Evolutionary conservation across 2,329 filamentous ascomycete species (phyloP).

Genomic region (Neodidymelliopsis sp.): DNA sequence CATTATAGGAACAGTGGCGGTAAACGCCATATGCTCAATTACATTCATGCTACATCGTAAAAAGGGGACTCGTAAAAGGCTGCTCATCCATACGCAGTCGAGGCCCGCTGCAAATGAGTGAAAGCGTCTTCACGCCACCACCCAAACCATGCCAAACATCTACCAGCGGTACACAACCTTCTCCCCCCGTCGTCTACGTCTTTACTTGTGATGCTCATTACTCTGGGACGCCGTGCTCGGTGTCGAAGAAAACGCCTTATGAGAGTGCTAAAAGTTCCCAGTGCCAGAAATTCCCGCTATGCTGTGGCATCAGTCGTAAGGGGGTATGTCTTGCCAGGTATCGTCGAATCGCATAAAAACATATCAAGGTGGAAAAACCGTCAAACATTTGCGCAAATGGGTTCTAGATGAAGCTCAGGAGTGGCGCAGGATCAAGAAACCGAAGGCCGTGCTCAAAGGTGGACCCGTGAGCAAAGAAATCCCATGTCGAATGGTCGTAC

Average conservation of each 20-base stretch:
- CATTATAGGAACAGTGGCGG: constrained; percentile 1
- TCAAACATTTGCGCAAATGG: constrained; percentile 28
- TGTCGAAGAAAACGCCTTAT: constrained; percentile 14
- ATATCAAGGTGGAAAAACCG: constrained; percentile 31
- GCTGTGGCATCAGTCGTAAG: constrained; percentile 46
- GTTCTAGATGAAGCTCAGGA: constrained; percentile 27
- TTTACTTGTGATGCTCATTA: constrained; percentile 11
- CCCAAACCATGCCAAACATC: constrained; percentile 25
- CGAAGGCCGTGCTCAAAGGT: constrained; percentile 9
- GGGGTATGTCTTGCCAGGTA: constrained; percentile 48
- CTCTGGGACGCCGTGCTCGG: constrained; percentile 11
- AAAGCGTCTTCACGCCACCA: constrained; percentile 29
- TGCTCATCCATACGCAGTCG: constrained; percentile 25
- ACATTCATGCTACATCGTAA: constrained; percentile 28
- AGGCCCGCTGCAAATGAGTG: constrained; percentile 32
- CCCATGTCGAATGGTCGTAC: constrained; percentile 15
- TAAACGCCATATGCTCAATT: constrained; percentile 2
- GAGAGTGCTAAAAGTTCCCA: constrained; percentile 29
- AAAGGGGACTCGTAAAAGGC: constrained; percentile 29
- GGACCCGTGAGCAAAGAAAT: constrained; percentile 18
- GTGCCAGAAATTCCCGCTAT: constrained; percentile 42
- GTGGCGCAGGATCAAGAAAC: constrained; percentile 16
- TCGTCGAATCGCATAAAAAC: constrained; percentile 39
- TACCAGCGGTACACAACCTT: constrained; percentile 10
- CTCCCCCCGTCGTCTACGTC: constrained; percentile 11